These are phyloP conservation scores for Sporothrix sp. DNA, from an alignment of 2,329 filamentous ascomycete species.

Conservation along the genomic window DNA sequence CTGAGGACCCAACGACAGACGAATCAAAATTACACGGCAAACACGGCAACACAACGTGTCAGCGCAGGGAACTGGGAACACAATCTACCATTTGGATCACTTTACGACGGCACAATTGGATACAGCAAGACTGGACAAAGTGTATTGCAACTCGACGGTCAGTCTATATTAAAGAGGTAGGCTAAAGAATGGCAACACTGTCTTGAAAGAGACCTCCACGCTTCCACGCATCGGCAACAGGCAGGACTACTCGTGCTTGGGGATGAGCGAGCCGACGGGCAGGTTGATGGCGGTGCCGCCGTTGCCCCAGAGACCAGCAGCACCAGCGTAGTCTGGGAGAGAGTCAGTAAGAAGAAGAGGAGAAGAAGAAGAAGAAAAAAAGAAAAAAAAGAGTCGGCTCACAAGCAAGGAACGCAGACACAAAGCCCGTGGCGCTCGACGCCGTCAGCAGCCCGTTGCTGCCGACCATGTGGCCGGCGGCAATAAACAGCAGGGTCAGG, in stretches of 20 bases:
- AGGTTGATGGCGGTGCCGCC: conserved; percentile 15
- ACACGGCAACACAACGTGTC: no score
- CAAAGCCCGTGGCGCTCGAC: conserved; percentile 10
- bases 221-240: neutral
- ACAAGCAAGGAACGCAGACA: conserved; percentile 13
- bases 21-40: no score
- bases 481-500: conserved; percentile 12
- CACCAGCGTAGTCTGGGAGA: conserved; percentile 12
- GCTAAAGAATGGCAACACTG: no score
- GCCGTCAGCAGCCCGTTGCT: conserved; percentile 6
- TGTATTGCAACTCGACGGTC: no score
- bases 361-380: neutral
- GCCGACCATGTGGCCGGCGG: conserved; percentile 10
- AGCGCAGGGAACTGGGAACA: no score
- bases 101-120: no score
- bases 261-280: conserved; percentile 13
- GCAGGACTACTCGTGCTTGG: conserved; percentile 8
- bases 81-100: no score
- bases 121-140: no score
- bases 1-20: no score
- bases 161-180: no score
- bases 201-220: no score
- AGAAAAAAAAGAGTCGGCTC: neutral
- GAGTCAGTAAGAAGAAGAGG: no score
- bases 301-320: conserved; percentile 14